Base-by-base conservation (phyloP, 2,329 filamentous ascomycete species). In the Beauveria bassiana region DNA sequence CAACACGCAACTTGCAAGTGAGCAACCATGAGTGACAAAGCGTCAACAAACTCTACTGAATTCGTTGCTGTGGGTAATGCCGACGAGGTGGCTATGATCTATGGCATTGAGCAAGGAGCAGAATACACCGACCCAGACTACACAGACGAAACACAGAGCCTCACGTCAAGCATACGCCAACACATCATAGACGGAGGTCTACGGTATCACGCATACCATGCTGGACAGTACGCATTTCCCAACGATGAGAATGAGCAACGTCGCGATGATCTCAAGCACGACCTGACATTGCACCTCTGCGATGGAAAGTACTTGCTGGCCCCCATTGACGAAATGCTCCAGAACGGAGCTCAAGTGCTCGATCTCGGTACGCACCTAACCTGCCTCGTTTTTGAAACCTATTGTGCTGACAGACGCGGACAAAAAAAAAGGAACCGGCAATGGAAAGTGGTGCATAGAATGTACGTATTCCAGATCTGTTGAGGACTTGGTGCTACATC, bases 361-460 rank as follows among this genome's bases (percentile, higher is more conserved):
- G 80, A 82, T 64, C 65, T 82, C 22, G 80, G 79, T 75, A 68
- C 61, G 74, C 5, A 2, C 3, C 10, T 47, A 46, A 45, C 40
- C 55, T 45, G 47, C 18, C 31, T 22, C 4, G 22, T 22, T 46
- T 52, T 38, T 50, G 61, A 66, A 51, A 54, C 51, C n/a, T 22
- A 52, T 16, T 18, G 58, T 16, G 7, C 65, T 69, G 65, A 70
- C 62, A 28, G 14, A 34, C 9, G 28, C 24, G 24, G 9, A 10
- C 3, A n/a, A 5, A 5, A 2, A 5, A 22, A 20, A 5, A 52
- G 49, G 49, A 16, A 52, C 49, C n/a, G 80, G 80, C 12, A 81
- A 79, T 10, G 80, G 80, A 2, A 77, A 76, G 62, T 82, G 80
- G 80, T 77, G 75, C 50, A 74, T 81, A 51, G 77, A 81, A 64